Evolutionary conservation across 306 rosid genomes (phyloP).

Genomic region (Mimosa pudica): DNA sequence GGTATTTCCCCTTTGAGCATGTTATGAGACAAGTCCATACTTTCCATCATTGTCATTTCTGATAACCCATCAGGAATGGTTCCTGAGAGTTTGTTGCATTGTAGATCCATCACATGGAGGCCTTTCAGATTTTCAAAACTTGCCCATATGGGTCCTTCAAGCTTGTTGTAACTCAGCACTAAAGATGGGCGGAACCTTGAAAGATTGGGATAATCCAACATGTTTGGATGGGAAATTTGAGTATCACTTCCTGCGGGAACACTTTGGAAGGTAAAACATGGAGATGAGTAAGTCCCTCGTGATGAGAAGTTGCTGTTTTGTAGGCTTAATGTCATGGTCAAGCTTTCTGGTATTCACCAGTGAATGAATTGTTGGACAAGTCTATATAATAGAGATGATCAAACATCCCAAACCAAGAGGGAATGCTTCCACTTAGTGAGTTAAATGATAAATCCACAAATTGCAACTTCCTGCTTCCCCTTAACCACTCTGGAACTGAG

Average conservation of each 20-base stretch:
- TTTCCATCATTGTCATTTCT: slow-evolving; percentile 41
- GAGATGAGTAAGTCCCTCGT: neutral
- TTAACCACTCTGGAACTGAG: slow-evolving; percentile 53
- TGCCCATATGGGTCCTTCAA: slow-evolving; percentile 37
- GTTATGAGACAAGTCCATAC: slow-evolving; percentile 41
- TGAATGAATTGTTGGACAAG: slow-evolving; percentile 52
- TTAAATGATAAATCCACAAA: slow-evolving; percentile 55
- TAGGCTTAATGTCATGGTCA: slow-evolving; percentile 29
- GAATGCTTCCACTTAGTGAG: slow-evolving; percentile 40
- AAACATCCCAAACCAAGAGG: slow-evolving; percentile 45
- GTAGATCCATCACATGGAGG: slow-evolving; percentile 36
- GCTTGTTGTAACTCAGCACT: slow-evolving; percentile 36
- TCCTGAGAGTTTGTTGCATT: slow-evolving; percentile 32
- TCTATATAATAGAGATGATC: slow-evolving; percentile 35
- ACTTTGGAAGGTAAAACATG: neutral
- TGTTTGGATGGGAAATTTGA: neutral
- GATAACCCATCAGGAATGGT: slow-evolving; percentile 28
- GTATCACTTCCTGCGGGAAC: neutral
- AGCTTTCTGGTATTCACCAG: slow-evolving; percentile 38
- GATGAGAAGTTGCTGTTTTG: slow-evolving; percentile 21
- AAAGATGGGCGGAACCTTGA: slow-evolving; percentile 35
- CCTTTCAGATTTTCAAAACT: slow-evolving; percentile 39
- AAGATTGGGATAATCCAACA: slow-evolving; percentile 15
- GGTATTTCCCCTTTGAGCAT: slow-evolving; percentile 34
- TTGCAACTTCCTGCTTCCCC: slow-evolving; percentile 41